Evolutionary conservation across 1,284 basidiomycete genomes (phyloP), one percentile per base, ranked within the genome.

Genomic region (Malassezia cuniculi): DNA sequence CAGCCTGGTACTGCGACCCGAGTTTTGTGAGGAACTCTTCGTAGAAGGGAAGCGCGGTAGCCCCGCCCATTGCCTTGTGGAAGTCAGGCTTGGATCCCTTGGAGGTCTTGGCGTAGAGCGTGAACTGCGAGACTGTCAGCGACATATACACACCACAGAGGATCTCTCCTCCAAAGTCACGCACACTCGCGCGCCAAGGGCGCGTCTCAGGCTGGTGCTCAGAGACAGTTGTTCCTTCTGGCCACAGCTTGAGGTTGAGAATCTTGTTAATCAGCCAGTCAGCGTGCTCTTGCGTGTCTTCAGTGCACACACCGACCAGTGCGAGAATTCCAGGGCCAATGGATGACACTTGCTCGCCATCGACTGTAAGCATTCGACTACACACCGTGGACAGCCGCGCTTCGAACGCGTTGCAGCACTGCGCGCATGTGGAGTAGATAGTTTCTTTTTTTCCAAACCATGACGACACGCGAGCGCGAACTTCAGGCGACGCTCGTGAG

Each of bases 81-180:
- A 65, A 65, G 42, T 65, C 62, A 7, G 62, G 62, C 26, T 60
- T 60, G 15, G 60, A 61, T 0, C 62, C 62, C 40, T 65, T 63
- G 27, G 45, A 48, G 3, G 57, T 54, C 6, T 52, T 43, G 7
- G 62, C 62, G 24, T 59, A 53, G 18, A 65, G 41, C 1, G 62
- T 65, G 34, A 65, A 65, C 26, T 65, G 62, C 6, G 60, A 63
- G 6, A 65, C 59, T 52, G 21, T 38, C 1, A 42, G 16, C 24
- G 17, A 1, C 24, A n/a, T 12, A 19, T 9, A 37, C 52, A 7
- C 24, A 54, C 52, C 48, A 29, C 61, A 65, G 5, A 65, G 48
- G 3, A 65, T 45, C 31, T 65, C 60, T 2, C 58, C 61, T 1
- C 52, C 54, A 3, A 65, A 40, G 27, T 19, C 33, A 8, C 17